These are phyloP conservation scores for Telfairia occidentalis DNA, from an alignment of 331 rosid species.

Conservation along the genomic window DNA sequence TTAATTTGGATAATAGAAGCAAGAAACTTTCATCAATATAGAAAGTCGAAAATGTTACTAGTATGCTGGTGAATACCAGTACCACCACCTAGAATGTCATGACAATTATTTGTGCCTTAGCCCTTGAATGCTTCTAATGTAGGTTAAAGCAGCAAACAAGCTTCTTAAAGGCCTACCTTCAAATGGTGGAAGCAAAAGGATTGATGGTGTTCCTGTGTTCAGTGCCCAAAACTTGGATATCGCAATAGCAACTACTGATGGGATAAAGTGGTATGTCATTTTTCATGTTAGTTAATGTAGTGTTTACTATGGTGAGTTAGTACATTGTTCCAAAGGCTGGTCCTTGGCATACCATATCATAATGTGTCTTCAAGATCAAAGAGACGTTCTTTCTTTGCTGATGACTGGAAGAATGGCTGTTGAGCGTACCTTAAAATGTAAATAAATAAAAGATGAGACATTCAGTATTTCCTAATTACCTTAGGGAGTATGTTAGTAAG, in stretches of 20 bases:
- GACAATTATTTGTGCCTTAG: background rate
- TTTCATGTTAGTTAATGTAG: conserved; percentile 14
- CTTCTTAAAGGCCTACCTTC: conserved; percentile 53
- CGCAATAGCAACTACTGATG: conserved; percentile 84
- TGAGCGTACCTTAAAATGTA: too few species aligned
- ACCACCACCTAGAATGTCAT: background rate
- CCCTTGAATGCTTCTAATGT: conserved; percentile 12
- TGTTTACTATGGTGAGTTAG: background rate
- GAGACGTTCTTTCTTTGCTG: background rate
- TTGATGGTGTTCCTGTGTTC: conserved; percentile 94
- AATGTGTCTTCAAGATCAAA: background rate
- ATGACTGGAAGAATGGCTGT: background rate
- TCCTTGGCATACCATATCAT: background rate
- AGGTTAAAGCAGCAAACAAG: conserved; percentile 92
- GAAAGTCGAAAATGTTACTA: background rate
- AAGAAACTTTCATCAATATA: background rate
- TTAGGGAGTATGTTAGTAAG: background rate
- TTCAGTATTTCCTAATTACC: background rate
- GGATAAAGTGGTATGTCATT: conserved; percentile 60
- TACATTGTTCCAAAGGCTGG: background rate
- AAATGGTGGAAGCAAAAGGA: conserved; percentile 46
- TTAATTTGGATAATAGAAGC: background rate
- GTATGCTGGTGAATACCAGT: background rate
- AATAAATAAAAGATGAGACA: background rate
- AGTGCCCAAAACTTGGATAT: conserved; percentile 91